Conservation (phyloP, 805 yeast species). For the Geotrichum ghanense region DNA sequence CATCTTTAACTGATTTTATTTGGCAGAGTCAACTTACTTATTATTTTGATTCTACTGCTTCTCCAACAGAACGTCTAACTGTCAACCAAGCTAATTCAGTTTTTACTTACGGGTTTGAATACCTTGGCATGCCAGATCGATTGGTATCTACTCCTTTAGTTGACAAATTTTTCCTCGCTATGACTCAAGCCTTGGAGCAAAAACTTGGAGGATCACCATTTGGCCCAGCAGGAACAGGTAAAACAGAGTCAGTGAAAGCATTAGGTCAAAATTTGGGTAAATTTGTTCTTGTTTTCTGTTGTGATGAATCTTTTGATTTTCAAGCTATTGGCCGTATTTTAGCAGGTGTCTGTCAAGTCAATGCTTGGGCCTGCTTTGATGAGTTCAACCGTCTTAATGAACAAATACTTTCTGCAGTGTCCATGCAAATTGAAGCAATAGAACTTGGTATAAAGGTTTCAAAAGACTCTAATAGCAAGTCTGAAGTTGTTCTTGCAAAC, state of each 20-base stretch:
- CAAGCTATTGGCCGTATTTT: constrained; percentile 68
- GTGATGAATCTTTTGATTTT: constrained; percentile 82
- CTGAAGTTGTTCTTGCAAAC: constrained; percentile 19
- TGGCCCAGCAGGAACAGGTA: constrained; percentile 98
- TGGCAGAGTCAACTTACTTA: constrained; percentile 50
- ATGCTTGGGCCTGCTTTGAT: constrained; percentile 95
- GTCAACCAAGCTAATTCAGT: constrained; percentile 43
- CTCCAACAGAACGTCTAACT: constrained; percentile 26
- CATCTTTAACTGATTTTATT: constrained; percentile 15
- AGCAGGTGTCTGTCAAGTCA: constrained; percentile 67
- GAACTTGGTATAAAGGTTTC: constrained; percentile 38
- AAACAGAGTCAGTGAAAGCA: constrained; percentile 83
- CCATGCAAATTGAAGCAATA: constrained; percentile 66
- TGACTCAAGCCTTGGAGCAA: constrained; percentile 65
- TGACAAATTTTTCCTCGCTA: constrained; percentile 48
- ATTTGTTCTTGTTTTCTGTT: constrained; percentile 76
- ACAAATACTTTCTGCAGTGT: constrained; percentile 67
- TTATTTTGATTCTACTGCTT: constrained; percentile 26
- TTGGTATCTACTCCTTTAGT: constrained; percentile 70
- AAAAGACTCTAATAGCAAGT: constrained; percentile 4
- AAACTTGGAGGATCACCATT: constrained; percentile 79
- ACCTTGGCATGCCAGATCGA: constrained; percentile 61
- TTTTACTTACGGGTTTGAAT: constrained; percentile 68
- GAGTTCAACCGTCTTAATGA: constrained; percentile 78
- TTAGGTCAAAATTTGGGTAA: constrained; percentile 70